phyloP scores from a whole-genome alignment of 2,329 filamentous ascomycete species.

The Fusarium decemcellulare region DNA sequence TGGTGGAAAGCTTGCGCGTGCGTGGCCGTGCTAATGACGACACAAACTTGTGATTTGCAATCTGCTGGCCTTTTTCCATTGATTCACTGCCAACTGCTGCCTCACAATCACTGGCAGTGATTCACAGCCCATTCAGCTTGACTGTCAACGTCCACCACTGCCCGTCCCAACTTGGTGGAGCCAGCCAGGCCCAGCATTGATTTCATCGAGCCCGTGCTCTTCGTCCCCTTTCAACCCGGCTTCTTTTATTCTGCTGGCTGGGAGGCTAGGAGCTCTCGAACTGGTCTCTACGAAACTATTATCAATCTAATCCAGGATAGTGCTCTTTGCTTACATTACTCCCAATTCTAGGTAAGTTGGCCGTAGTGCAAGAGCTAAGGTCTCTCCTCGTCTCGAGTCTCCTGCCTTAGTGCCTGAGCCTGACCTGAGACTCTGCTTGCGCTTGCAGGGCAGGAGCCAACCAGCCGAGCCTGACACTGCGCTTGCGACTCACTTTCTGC shows the following conservation, averaged over 20 bases:
- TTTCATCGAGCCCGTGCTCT: slow-evolving; percentile 23
- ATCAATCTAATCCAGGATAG: not conserved
- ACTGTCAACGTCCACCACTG: no score
- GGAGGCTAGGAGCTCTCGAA: slow-evolving; percentile 22
- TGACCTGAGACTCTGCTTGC: slow-evolving; percentile 33
- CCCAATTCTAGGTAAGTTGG: slow-evolving; percentile 6
- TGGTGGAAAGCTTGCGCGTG: slow-evolving; percentile 25
- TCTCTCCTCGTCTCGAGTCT: slow-evolving; percentile 10
- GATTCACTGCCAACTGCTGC: no score
- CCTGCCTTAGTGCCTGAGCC: slow-evolving; percentile 42
- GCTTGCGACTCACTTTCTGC: slow-evolving; percentile 36
- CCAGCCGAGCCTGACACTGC: slow-evolving; percentile 36
- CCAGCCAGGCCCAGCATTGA: not conserved
- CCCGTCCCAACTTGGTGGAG: no score
- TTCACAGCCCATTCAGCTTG: not conserved
- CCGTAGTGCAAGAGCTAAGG: not conserved
- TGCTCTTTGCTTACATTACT: slow-evolving; percentile 14
- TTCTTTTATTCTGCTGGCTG: slow-evolving; percentile 33
- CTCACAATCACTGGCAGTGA: not conserved
- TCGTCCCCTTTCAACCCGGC: slow-evolving; percentile 33
- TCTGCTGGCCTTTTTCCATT: not conserved
- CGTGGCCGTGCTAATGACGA: slow-evolving; percentile 22
- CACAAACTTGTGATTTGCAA: slow-evolving; percentile 3
- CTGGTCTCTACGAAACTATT: not conserved
- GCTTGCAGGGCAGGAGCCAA: slow-evolving; percentile 31